Evolutionary conservation across 192 early-diverging fungal species (phyloP).

Genomic region (Chytriomyces sp.): DNA sequence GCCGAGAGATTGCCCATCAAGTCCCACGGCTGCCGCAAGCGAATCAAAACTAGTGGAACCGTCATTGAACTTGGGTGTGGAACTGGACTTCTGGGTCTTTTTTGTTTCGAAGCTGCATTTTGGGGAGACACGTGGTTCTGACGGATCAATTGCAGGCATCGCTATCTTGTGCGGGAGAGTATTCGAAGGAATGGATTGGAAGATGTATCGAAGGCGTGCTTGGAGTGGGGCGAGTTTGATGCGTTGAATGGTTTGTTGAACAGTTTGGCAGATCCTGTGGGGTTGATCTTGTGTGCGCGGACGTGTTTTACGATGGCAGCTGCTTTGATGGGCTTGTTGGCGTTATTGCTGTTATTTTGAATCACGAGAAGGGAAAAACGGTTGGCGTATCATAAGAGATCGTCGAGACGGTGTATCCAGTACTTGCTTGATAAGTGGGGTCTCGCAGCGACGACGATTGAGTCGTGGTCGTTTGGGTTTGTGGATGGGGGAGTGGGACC

Average conservation of each 20-base stretch:
- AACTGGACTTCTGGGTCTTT: constrained; percentile 68
- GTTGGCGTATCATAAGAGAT: constrained; percentile 77
- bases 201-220: neutral
- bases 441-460: constrained; percentile 30
- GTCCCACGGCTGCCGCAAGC: constrained; percentile 21
- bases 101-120: constrained; percentile 36
- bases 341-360: constrained; percentile 65
- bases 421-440: constrained; percentile 67
- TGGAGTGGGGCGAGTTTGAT: constrained; percentile 36
- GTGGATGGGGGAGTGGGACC: constrained; percentile 1
- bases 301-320: constrained; percentile 51
- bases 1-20: neutral
- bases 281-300: constrained; percentile 46
- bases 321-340: constrained; percentile 70
- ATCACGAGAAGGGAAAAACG: neutral
- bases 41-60: constrained; percentile 19
- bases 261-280: neutral
- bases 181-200: constrained; percentile 31
- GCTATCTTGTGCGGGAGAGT: constrained; percentile 40
- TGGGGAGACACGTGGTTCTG: neutral
- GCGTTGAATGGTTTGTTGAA: neutral
- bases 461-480: neutral
- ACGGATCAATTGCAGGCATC: constrained; percentile 18
- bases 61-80: constrained; percentile 68
- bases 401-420: constrained; percentile 67